These are phyloP conservation scores for Cyclotella baltica DNA, from an alignment of 108 stramenopile species.

Conservation along the genomic window DNA sequence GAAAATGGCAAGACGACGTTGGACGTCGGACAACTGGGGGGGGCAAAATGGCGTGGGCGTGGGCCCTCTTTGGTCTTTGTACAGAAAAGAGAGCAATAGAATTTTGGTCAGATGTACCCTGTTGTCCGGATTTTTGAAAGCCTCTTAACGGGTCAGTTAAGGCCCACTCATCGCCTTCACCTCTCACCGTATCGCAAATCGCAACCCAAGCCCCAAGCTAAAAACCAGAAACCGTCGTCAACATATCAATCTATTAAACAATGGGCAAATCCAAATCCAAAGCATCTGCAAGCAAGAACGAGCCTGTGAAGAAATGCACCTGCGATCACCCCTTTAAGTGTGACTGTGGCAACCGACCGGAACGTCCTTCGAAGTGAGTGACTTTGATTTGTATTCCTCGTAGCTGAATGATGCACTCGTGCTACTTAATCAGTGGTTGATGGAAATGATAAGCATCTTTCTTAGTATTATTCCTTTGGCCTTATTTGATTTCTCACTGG, in stretches of 20 bases:
- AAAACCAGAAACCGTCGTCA: too few relatives aligned
- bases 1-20: too few relatives aligned
- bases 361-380: slow-evolving; percentile 71
- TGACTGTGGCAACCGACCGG: slow-evolving; percentile 85
- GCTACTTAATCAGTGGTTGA: too few relatives aligned
- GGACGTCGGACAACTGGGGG: too few relatives aligned
- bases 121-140: too few relatives aligned
- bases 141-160: too few relatives aligned
- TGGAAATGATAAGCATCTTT: too few relatives aligned
- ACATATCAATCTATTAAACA: not conserved
- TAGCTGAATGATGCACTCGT: too few relatives aligned
- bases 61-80: not conserved
- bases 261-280: slow-evolving; percentile 10
- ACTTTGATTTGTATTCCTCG: not conserved
- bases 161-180: too few relatives aligned
- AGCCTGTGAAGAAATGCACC: slow-evolving; percentile 52
- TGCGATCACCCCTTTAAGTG: slow-evolving; percentile 88
- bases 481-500: not conserved
- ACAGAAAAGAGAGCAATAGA: not conserved
- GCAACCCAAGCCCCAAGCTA: too few relatives aligned
- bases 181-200: too few relatives aligned
- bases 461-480: not conserved
- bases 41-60: not conserved
- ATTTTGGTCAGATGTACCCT: too few relatives aligned
- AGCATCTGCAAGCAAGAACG: not conserved